A percentile compares a stretch with the other conserved stretches of the same genome.
Conservation (phyloP, 352 stramenopile genomes). For the Globisporangium spiculum region DNA sequence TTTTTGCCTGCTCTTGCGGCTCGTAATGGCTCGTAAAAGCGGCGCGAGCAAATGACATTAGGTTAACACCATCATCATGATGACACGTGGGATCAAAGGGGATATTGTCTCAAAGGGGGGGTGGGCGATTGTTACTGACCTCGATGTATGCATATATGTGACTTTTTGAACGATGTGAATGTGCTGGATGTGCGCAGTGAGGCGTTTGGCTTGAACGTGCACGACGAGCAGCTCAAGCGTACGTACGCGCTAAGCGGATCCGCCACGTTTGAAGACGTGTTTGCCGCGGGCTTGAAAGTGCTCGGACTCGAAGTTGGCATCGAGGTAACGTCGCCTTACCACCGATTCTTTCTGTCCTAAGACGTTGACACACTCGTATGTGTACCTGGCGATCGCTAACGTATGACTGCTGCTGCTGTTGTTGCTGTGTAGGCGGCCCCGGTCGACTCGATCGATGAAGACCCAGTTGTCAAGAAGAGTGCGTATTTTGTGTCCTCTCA, state of each 20-base stretch:
- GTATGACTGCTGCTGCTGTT: neutral
- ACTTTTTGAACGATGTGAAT: neutral
- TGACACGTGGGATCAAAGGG: neutral
- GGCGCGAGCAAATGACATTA: neutral
- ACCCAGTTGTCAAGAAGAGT: conserved; percentile 80
- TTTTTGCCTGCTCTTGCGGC: neutral
- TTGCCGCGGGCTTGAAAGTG: conserved; percentile 59
- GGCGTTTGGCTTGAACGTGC: conserved; percentile 63
- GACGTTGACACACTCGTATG: neutral
- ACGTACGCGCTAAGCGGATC: conserved; percentile 41
- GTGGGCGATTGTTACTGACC: neutral
- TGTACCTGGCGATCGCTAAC: neutral
- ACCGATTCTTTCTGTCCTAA: neutral
- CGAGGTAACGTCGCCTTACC: neutral
- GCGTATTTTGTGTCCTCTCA: neutral
- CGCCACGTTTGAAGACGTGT: conserved; percentile 64
- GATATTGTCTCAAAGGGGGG: no score
- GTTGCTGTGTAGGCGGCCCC: conserved; percentile 9
- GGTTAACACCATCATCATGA: neutral
- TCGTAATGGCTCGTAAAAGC: neutral
- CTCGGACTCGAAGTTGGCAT: conserved; percentile 49
- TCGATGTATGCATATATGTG: neutral
- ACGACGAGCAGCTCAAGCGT: conserved; percentile 52
- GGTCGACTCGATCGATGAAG: conserved; percentile 40
- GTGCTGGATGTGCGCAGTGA: conserved; percentile 33